Conservation (phyloP, 257 asterid genomes). For the Parsonsia alboflavescens region DNA sequence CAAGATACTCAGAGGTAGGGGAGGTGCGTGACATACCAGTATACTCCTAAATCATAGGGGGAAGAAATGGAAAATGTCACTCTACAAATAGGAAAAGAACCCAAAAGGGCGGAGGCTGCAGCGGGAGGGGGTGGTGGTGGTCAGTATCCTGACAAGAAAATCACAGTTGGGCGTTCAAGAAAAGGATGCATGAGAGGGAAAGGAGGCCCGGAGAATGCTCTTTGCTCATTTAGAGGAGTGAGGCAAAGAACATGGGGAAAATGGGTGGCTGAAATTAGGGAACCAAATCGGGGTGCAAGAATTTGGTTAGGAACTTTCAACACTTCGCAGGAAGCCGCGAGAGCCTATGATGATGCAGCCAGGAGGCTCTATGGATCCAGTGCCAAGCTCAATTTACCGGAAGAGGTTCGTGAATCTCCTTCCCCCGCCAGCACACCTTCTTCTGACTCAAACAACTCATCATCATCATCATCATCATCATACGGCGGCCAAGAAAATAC, state of each 20-base stretch:
- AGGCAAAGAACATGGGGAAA: conserved; percentile 84
- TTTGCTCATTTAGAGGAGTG: conserved; percentile 68
- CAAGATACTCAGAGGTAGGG: background rate
- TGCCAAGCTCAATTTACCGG: conserved; percentile 56
- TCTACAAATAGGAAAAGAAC: background rate
- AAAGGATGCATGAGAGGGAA: conserved; percentile 86
- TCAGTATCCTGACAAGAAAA: conserved; percentile 17
- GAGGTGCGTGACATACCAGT: background rate
- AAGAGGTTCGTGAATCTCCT: background rate
- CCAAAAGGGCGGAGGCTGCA: background rate
- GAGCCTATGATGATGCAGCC: conserved; percentile 70
- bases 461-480: background rate
- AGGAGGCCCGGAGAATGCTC: conserved; percentile 78
- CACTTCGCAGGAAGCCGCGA: conserved; percentile 64
- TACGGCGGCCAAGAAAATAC: background rate
- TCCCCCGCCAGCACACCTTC: background rate
- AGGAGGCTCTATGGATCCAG: conserved; percentile 43
- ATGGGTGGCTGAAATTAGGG: conserved; percentile 85
- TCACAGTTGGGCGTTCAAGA: conserved; percentile 41
- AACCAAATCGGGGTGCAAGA: conserved; percentile 67
- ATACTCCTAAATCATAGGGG: too few relatives aligned
- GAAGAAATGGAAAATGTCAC: background rate
- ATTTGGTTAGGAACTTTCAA: conserved; percentile 78
- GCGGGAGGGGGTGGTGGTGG: background rate
- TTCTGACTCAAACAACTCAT: background rate